Evolutionary conservation across 768 basidiomycete species (phyloP).

Genomic region (Chalciporus chontae): DNA sequence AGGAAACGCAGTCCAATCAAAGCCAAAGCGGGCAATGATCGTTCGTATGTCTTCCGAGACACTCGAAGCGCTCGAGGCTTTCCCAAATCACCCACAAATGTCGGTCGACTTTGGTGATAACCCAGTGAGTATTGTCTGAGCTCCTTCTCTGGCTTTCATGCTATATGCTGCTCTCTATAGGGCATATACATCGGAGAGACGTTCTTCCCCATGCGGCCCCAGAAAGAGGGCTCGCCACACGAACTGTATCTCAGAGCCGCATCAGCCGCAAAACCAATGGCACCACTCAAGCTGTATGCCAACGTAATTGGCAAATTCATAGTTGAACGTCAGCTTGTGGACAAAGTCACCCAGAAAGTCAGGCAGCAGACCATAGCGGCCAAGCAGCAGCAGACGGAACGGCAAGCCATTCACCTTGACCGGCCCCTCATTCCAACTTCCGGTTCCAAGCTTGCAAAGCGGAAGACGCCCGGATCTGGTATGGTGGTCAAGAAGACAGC

Average conservation of each 20-base stretch:
- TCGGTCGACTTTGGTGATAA: conserved; percentile 60
- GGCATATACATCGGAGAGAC: conserved; percentile 63
- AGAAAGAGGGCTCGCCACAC: conserved; percentile 54
- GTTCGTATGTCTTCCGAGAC: conserved; percentile 73
- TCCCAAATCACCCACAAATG: conserved; percentile 43
- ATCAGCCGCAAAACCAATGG: conserved; percentile 52
- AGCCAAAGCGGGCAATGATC: conserved; percentile 71
- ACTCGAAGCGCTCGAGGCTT: conserved; percentile 59
- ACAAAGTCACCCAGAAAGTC: conserved; percentile 40
- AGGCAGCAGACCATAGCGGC: conserved; percentile 44
- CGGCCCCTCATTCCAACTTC: conserved; percentile 29
- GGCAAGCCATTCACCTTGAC: conserved; percentile 41
- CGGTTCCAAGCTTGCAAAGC: conserved; percentile 40
- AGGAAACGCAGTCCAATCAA: conserved; percentile 53
- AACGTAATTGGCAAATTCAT: conserved; percentile 70
- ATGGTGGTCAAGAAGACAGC: conserved; percentile 23
- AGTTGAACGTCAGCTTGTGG: conserved; percentile 59
- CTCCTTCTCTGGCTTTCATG: not conserved
- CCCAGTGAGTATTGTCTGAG: conserved; percentile 43
- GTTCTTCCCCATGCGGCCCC: conserved; percentile 57
- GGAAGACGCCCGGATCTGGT: conserved; percentile 34
- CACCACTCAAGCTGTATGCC: conserved; percentile 70
- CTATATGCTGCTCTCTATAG: conserved; percentile 31
- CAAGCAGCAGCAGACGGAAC: conserved; percentile 50
- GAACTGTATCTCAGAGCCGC: conserved; percentile 72